Evolutionary conservation across 495 filamentous ascomycete species (phyloP).

Genomic region (Penicillium angulare): DNA sequence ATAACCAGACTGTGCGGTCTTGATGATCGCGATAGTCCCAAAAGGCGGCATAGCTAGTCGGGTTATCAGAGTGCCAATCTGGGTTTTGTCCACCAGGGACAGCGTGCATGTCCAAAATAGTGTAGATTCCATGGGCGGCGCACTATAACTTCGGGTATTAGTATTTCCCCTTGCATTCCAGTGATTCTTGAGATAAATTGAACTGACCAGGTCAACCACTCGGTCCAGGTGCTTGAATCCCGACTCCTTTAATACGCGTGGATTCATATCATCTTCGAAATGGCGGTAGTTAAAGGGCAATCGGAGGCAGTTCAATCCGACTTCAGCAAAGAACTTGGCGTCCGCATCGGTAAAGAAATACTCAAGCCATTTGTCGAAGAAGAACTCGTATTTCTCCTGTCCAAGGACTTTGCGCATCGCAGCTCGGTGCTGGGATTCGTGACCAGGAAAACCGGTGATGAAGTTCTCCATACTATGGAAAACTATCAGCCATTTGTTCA

Average conservation of each 20-base stretch:
- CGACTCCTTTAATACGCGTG: slow-evolving; percentile 52
- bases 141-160: slow-evolving; percentile 29
- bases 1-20: slow-evolving; percentile 58
- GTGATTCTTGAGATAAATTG: background rate
- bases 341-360: slow-evolving; percentile 64
- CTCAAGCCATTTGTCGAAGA: slow-evolving; percentile 54
- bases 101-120: slow-evolving; percentile 63
- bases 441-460: slow-evolving; percentile 64
- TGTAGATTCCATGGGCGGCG: slow-evolving; percentile 55
- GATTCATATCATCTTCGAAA: slow-evolving; percentile 64
- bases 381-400: slow-evolving; percentile 44
- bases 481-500: background rate
- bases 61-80: slow-evolving; percentile 64
- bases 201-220: slow-evolving; percentile 47
- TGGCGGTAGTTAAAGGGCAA: slow-evolving; percentile 66
- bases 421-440: slow-evolving; percentile 55
- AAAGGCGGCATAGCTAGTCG: slow-evolving; percentile 54
- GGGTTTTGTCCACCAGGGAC: slow-evolving; percentile 63
- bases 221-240: slow-evolving; percentile 62
- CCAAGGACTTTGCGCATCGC: slow-evolving; percentile 57
- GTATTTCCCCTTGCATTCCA: background rate
- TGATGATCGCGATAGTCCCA: slow-evolving; percentile 65
- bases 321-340: slow-evolving; percentile 57
- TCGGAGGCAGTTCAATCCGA: slow-evolving; percentile 61
- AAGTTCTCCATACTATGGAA: slow-evolving; percentile 63